These are phyloP conservation scores for Skeletonema tropicum DNA, from an alignment of 108 stramenopile species.

Conservation along the genomic window DNA sequence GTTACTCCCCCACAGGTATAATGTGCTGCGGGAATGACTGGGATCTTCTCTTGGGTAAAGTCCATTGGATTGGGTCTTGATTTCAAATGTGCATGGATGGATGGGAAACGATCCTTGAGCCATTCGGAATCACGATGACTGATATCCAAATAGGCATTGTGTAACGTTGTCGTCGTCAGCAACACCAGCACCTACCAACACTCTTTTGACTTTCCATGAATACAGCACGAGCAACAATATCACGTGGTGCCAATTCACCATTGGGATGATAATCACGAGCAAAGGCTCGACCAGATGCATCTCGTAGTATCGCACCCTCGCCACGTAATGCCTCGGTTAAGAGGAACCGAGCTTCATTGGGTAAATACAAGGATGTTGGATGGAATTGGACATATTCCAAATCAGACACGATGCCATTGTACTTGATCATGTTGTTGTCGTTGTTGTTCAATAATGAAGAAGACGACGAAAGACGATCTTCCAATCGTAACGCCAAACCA, in stretches of 20 bases:
- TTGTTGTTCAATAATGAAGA: background rate
- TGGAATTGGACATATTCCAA: slow-evolving; percentile 98
- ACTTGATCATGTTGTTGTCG: background rate
- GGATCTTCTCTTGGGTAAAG: slow-evolving; percentile 78
- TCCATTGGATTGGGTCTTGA: slow-evolving; percentile 59
- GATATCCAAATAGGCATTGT: slow-evolving; percentile 87
- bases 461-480: slow-evolving; percentile 8
- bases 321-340: slow-evolving; percentile 93
- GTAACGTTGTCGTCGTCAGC: slow-evolving; percentile 8
- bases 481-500: slow-evolving; percentile 66
- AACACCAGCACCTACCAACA: slow-evolving; percentile 17
- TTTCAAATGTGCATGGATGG: slow-evolving; percentile 73
- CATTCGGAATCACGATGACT: slow-evolving; percentile 84
- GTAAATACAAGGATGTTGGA: slow-evolving; percentile 88
- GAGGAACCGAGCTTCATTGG: slow-evolving; percentile 88
- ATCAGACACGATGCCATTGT: slow-evolving; percentile 55
- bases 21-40: slow-evolving; percentile 93
- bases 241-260: slow-evolving; percentile 93
- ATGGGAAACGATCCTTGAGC: slow-evolving; percentile 84
- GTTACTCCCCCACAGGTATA: slow-evolving; percentile 93
- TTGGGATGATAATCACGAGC: slow-evolving; percentile 85
- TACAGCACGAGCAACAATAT: slow-evolving; percentile 93
- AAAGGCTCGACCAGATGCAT: slow-evolving; percentile 78
- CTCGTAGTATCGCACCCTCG: slow-evolving; percentile 88
- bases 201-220: slow-evolving; percentile 74